These are phyloP conservation scores for Leccinum griseonigrum DNA, from an alignment of 1,284 basidiomycete genomes.

Conservation along the genomic window DNA sequence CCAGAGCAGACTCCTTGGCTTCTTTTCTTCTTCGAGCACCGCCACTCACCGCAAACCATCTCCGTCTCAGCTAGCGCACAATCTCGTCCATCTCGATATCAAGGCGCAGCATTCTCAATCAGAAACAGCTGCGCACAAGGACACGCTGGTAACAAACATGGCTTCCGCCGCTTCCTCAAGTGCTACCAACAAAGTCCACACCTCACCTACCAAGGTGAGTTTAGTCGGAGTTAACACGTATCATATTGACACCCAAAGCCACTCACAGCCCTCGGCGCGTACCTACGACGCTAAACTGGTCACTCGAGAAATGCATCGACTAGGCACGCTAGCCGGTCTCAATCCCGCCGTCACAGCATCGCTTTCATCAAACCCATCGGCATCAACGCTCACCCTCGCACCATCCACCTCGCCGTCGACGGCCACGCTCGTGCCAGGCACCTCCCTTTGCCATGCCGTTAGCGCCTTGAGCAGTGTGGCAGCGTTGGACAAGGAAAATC, in stretches of 20 bases:
- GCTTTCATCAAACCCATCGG: constrained; percentile 39
- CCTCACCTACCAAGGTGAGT: constrained; percentile 67
- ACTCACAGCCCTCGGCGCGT: constrained; percentile 50
- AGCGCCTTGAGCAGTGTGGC: constrained; percentile 13
- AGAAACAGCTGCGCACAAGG: constrained; percentile 17
- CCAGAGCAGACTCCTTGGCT: constrained; percentile 15
- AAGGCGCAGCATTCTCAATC: constrained; percentile 14
- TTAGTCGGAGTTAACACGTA: constrained; percentile 20
- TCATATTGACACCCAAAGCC: constrained; percentile 5
- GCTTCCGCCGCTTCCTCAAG: constrained; percentile 27
- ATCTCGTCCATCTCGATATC: constrained; percentile 9
- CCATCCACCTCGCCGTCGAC: constrained; percentile 26
- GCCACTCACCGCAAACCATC: constrained; percentile 16
- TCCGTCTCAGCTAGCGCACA: constrained; percentile 6
- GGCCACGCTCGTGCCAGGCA: constrained; percentile 19
- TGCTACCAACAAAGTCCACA: constrained; percentile 37
- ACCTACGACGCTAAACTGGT: constrained; percentile 73
- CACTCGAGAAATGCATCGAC: constrained; percentile 74
- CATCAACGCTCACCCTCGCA: constrained; percentile 34
- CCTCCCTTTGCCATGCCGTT: constrained; percentile 25
- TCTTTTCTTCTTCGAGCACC: constrained; percentile 22
- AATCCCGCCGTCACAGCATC: constrained; percentile 38
- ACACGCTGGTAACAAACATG: constrained; percentile 18
- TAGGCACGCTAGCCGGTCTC: constrained; percentile 56
- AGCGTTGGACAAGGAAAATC: constrained; percentile 45